Evolutionary conservation across 495 filamentous ascomycete species (phyloP), one percentile per base, ranked within the genome.

Genomic region (Aspergillus hancockii): DNA sequence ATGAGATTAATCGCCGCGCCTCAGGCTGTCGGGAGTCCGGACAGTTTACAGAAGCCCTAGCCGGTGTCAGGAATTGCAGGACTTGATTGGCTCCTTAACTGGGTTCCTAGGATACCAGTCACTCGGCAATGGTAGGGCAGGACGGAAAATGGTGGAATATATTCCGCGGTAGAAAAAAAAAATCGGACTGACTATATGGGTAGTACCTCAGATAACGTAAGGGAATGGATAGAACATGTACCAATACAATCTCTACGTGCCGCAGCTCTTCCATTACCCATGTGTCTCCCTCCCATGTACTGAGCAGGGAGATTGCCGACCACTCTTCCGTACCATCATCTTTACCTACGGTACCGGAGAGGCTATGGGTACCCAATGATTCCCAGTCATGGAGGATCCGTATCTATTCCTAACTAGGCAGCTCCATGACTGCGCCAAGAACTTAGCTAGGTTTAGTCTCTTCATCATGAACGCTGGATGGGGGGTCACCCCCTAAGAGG

Each of bases 341-440:
- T 41, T 41, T 2, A 47, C 18, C 43, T 18, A 47, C 16, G 36
- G 36, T 40, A n/a, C 36, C 9, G 16, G 3, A 3, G 36, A 40
- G 36, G 12, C 9, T 40, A 40, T 12, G 16, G 36, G 16, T 40
- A 40, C 36, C 36, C 12, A n/a, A n/a, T n/a, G 62, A 22, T 46
- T 53, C 34, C 53, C 41, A 49, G 23, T 28, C 36, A 19, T 49
- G 36, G 14, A 55, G 34, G 32, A 45, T 46, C 34, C 38, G 18
- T 30, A 36, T 21, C 23, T 13, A 28, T 52, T 49, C 52, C 59
- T 47, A 59, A 65, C 50, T n/a, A 55, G 56, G 57, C 58, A 63
- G 47, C 47, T 59, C 64, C 49, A 52, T 28, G 54, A 32, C 49
- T 63, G 61, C 49, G 64, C 64, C 61, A 67, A 67, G 61, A 13